Conservation (phyloP, 164 flowering plant genomes). For the Vitis cinerea region DNA sequence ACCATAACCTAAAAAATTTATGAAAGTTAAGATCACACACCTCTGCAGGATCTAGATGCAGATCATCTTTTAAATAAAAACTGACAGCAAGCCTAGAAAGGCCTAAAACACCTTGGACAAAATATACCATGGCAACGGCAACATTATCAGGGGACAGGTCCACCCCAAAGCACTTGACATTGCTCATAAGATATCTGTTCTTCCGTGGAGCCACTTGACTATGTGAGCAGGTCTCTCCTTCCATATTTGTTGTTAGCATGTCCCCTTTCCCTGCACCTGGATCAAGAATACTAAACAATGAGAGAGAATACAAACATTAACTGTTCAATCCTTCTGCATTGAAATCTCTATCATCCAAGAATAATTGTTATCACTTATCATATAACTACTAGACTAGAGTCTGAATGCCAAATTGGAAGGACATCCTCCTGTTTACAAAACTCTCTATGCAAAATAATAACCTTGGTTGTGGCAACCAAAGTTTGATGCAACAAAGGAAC, state of each 20-base stretch:
- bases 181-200: slow-evolving; percentile 27
- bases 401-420: too few species aligned
- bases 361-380: too few species aligned
- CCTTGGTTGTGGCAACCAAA: too few species aligned
- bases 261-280: slow-evolving; percentile 53
- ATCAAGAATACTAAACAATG: slow-evolving; percentile 9
- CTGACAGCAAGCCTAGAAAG: slow-evolving; percentile 97
- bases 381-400: too few species aligned
- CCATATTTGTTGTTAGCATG: slow-evolving; percentile 25
- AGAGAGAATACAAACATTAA: background rate
- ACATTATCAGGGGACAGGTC: slow-evolving; percentile 90
- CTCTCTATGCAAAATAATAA: too few species aligned
- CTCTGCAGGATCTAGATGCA: slow-evolving; percentile 99
- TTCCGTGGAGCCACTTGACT: slow-evolving; percentile 24
- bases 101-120: slow-evolving; percentile 98
- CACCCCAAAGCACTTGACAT: slow-evolving; percentile 67
- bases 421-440: too few species aligned
- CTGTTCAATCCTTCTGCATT: too few species aligned
- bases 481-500: too few species aligned
- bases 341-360: too few species aligned
- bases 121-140: slow-evolving; percentile 98
- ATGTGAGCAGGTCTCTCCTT: slow-evolving; percentile 30
- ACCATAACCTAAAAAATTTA: background rate
- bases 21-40: slow-evolving; percentile 29
- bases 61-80: slow-evolving; percentile 93